phyloP scores from a whole-genome alignment of 2,329 filamentous ascomycete genomes.

The Ophiobolus disseminans region DNA sequence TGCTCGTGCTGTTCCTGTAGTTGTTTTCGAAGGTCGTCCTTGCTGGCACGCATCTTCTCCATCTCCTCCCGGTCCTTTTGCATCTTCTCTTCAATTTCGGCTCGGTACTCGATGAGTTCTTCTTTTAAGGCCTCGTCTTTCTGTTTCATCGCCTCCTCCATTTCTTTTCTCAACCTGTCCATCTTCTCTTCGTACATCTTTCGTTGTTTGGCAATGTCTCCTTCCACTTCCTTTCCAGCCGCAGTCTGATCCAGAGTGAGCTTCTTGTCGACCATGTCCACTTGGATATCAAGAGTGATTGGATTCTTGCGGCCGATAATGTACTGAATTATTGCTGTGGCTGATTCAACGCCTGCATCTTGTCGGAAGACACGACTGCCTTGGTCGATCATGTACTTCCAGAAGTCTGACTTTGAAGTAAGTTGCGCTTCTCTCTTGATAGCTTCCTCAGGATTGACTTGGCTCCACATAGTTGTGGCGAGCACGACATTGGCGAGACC shows the following conservation, averaged over 20 bases:
- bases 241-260: slow-evolving; percentile 9
- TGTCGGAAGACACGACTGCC: slow-evolving; percentile 20
- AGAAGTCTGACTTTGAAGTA: slow-evolving; percentile 4
- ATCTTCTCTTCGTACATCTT: neutral
- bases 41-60: too few relatives aligned
- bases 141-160: neutral
- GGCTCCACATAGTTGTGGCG: slow-evolving; percentile 54
- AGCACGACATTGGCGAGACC: slow-evolving; percentile 53
- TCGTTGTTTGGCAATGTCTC: neutral
- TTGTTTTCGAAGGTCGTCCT: too few relatives aligned
- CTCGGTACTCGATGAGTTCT: too few relatives aligned
- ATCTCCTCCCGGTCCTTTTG: too few relatives aligned
- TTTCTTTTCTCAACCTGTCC: neutral
- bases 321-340: slow-evolving; percentile 13
- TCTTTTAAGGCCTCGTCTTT: neutral
- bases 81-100: too few relatives aligned
- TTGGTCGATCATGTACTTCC: slow-evolving; percentile 19
- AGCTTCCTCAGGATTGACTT: neutral
- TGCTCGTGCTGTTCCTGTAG: too few relatives aligned
- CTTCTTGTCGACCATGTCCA: slow-evolving; percentile 19
- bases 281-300: slow-evolving; percentile 17
- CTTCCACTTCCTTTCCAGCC: slow-evolving; percentile 2
- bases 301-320: slow-evolving; percentile 10
- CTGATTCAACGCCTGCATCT: slow-evolving; percentile 10
- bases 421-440: slow-evolving; percentile 3